Base-by-base conservation (phyloP, 2,329 filamentous ascomycete genomes). In the Aureobasidium zeae region DNA sequence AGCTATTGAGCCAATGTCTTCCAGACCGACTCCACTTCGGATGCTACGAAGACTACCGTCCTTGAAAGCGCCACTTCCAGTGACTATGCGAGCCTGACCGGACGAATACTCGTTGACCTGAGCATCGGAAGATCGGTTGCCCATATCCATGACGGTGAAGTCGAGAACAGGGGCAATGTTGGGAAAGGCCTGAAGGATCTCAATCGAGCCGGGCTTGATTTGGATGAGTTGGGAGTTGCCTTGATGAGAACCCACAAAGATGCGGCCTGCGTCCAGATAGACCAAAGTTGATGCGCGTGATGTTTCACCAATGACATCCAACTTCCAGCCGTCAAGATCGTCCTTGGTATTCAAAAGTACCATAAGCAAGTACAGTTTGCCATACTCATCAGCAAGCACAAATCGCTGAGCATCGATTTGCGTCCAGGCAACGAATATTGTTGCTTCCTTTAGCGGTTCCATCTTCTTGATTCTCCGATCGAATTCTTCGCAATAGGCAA, bases 81-180 rank as follows among this genome's bases (percentile, higher is more conserved):
- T 88, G 9, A 98, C 86, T 48, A 98, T 84, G 28, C 88, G 77
- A 33, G 91, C 88, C 63, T 98, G 89, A 0, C 91, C 91, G 1
- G 89, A 94, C 0, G 88, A 94, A 57, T 94, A 98, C 49, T 91
- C 85, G 55, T 91, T 93, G 3, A 81, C 83, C 13, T 86, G 80
- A 7, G 73, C 77, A 50, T 91, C 83, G 16, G 81, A 81, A 48
- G 85, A 81, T 45, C 86, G 74, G 53, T 86, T 88, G 0, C 88
- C 89, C 72, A 96, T 83, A 56, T 96, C 91, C 86, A 96, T 94
- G 12, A 98, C 78, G 1, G 84, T 81, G 54, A 98, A 95, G 59
- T 98, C 91, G 28, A 96, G 66, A 30, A 98, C 84, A 0, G 91
- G 91, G 0, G 84, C 87, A 53, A 96, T 86, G 57, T 94, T 98